Evolutionary conservation across 1,139 yeast species (phyloP).

Genomic region (Geotrichum restrictum): DNA sequence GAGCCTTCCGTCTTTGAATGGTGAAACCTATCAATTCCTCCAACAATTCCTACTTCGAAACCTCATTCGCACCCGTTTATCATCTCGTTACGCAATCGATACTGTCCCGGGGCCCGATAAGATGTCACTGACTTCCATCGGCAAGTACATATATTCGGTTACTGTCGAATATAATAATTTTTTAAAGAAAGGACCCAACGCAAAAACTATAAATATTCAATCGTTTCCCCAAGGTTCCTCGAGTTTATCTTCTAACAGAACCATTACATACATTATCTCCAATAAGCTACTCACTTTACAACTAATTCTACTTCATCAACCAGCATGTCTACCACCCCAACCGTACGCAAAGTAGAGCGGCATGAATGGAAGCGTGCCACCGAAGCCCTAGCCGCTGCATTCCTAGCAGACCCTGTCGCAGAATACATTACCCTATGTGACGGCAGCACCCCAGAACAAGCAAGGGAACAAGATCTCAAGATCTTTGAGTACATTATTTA

Average conservation of each 20-base stretch:
- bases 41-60: too few species aligned
- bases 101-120: too few species aligned
- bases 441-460: slow-evolving; percentile 38
- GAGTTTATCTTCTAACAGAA: neutral
- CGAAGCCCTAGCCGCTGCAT: slow-evolving; percentile 49
- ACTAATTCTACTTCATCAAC: neutral
- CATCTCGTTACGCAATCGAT: too few species aligned
- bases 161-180: too few species aligned
- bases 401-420: slow-evolving; percentile 52
- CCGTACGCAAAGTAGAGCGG: slow-evolving; percentile 35
- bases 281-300: neutral
- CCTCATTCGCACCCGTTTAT: too few species aligned
- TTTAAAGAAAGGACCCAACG: too few species aligned
- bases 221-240: neutral
- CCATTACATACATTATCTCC: neutral
- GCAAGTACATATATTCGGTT: too few species aligned
- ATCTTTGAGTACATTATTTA: slow-evolving; percentile 56
- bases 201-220: slow-evolving; percentile 1
- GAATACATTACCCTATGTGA: slow-evolving; percentile 47
- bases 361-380: slow-evolving; percentile 56
- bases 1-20: too few species aligned
- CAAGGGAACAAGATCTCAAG: slow-evolving; percentile 44
- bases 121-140: too few species aligned
- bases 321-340: slow-evolving; percentile 8
- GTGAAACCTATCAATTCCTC: too few species aligned